Evolutionary conservation across 1,284 basidiomycete species (phyloP), one percentile per base, ranked within the genome.

Genomic region (Stereum hirsutum): DNA sequence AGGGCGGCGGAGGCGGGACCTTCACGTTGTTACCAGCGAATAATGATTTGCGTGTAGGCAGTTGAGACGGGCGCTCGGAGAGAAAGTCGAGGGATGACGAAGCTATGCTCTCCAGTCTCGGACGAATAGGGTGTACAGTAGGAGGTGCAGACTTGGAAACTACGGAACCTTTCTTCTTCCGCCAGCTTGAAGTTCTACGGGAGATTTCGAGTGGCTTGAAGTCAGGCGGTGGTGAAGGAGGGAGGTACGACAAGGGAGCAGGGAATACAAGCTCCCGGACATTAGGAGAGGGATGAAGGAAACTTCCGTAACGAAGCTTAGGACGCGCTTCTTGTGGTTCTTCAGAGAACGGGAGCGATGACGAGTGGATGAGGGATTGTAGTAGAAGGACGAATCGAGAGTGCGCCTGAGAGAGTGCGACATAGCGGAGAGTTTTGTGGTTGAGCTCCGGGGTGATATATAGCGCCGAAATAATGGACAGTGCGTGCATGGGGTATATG

Each of bases 351-450:
- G 72, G 64, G 6, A 63, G 53, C 23, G 59, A 54, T 0, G 70
- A 73, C 47, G 75, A 75, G 55, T 84, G 78, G 0, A 80, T 78
- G 26, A 83, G 63, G 4, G 81, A 74, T 50, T 87, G 85, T 5
- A 88, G 61, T 10, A 84, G 63, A 8, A 88, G 70, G 19, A 86
- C 78, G 51, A 82, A 74, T n/a, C 83, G 75, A 11, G 83, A 81
- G 53, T 88, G 81, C 1, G 75, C 72, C 19, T 69, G 70, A 2
- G 77, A 63, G 14, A 83, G 62, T 2, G 64, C 57, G 21, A 68
- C 61, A 23, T 81, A 61, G 31, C 64, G 66, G 10, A 58, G 44
- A 2, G 69, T 66, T 31, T 57, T 54, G 19, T 58, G 54, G 37
- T 66, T 61, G 39, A 67, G 64, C 8, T 66, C 59, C 5, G 60